Conservation (phyloP, 2,329 filamentous ascomycete genomes). For the Alternaria solani region DNA sequence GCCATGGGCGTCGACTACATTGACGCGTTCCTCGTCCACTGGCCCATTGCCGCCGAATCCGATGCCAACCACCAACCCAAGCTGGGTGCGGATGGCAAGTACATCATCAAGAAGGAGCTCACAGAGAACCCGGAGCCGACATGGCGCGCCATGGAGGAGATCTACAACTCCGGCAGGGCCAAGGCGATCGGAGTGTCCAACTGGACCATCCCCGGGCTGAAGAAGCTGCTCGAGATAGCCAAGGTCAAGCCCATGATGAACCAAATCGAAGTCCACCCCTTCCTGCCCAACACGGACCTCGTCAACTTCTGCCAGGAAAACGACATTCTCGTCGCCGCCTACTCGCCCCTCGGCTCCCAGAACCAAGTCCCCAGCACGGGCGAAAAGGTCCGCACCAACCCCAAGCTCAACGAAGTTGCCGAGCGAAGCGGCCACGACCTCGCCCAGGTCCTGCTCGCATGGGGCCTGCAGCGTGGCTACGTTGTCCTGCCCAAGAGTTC, state of each 20-base stretch:
- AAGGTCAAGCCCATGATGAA: slow-evolving; percentile 74
- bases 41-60: slow-evolving; percentile 62
- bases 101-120: slow-evolving; percentile 70
- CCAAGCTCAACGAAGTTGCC: slow-evolving; percentile 70
- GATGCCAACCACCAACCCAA: slow-evolving; percentile 62
- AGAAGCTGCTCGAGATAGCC: slow-evolving; percentile 72
- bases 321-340: slow-evolving; percentile 68
- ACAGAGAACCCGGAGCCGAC: slow-evolving; percentile 72
- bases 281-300: slow-evolving; percentile 70
- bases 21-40: slow-evolving; percentile 76
- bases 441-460: slow-evolving; percentile 83
- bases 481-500: slow-evolving; percentile 54
- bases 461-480: slow-evolving; percentile 78
- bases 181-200: slow-evolving; percentile 78
- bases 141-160: slow-evolving; percentile 72
- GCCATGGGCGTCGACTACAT: slow-evolving; percentile 70
- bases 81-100: slow-evolving; percentile 64
- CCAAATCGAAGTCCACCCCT: slow-evolving; percentile 79
- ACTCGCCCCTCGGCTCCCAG: slow-evolving; percentile 74
- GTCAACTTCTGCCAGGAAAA: slow-evolving; percentile 66
- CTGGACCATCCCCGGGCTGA: slow-evolving; percentile 71
- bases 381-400: slow-evolving; percentile 74
- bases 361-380: slow-evolving; percentile 74
- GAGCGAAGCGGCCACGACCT: slow-evolving; percentile 77
- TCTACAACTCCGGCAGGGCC: slow-evolving; percentile 67